phyloP scores from a whole-genome alignment of 2,329 filamentous ascomycete species.

The Pseudocercospora macadamiae region DNA sequence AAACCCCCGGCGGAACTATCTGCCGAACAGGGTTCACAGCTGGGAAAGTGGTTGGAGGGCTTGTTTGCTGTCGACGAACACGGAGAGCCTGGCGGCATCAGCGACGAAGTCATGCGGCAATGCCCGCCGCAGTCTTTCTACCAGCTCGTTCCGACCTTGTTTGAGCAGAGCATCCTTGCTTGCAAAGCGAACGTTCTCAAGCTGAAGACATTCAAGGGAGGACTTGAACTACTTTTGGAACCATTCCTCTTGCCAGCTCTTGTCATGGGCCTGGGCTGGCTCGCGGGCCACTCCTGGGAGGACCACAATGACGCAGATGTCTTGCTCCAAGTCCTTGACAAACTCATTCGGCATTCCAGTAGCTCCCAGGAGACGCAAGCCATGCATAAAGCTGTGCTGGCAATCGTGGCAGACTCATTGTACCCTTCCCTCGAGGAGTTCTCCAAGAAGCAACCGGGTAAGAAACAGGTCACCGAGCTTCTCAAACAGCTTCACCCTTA shows the following conservation, averaged over 20 bases:
- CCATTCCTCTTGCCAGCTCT: slow-evolving; percentile 80
- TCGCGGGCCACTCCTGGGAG: slow-evolving; percentile 70
- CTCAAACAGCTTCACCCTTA: slow-evolving; percentile 65
- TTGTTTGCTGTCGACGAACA: slow-evolving; percentile 70
- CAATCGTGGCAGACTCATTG: slow-evolving; percentile 69
- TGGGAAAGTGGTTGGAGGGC: slow-evolving; percentile 75
- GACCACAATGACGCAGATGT: slow-evolving; percentile 66
- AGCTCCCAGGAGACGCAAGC: slow-evolving; percentile 71
- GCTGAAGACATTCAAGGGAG: slow-evolving; percentile 71
- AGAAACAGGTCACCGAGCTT: slow-evolving; percentile 69
- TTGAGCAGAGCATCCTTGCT: slow-evolving; percentile 73
- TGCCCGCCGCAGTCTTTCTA: slow-evolving; percentile 85
- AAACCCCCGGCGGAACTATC: slow-evolving; percentile 63
- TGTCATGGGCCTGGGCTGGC: slow-evolving; percentile 71
- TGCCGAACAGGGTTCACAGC: slow-evolving; percentile 66
- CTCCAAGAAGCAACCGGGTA: slow-evolving; percentile 67
- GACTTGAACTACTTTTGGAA: slow-evolving; percentile 78
- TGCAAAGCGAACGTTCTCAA: slow-evolving; percentile 66
- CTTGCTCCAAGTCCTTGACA: slow-evolving; percentile 70
- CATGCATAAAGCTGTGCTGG: slow-evolving; percentile 72
- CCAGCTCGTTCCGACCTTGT: slow-evolving; percentile 73
- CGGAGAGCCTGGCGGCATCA: slow-evolving; percentile 63
- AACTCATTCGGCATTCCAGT: slow-evolving; percentile 70
- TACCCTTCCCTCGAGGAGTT: slow-evolving; percentile 69
- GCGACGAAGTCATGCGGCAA: slow-evolving; percentile 79